Conservation (phyloP, 805 yeast species). For the Candida mattraensis region DNA sequence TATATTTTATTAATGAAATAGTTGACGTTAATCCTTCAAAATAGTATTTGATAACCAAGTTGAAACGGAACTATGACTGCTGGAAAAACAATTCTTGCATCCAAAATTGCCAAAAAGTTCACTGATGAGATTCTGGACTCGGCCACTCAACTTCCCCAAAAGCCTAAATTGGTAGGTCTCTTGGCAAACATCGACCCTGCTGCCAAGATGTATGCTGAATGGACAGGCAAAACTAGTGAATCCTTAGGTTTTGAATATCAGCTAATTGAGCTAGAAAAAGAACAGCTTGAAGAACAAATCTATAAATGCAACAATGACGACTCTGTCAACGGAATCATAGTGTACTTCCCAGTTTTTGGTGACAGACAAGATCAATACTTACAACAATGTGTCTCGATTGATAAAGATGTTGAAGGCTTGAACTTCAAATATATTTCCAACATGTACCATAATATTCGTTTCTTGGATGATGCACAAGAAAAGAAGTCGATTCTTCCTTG, state of each 20-base stretch:
- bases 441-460: constrained; percentile 91
- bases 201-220: constrained; percentile 89
- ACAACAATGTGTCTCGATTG: constrained; percentile 88
- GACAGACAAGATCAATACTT: constrained; percentile 92
- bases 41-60: no score
- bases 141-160: constrained; percentile 48
- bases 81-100: constrained; percentile 83
- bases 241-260: constrained; percentile 85
- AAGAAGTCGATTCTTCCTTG: constrained; percentile 92
- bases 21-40: no score
- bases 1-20: no score
- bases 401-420: constrained; percentile 95
- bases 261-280: constrained; percentile 68
- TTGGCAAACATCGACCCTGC: constrained; percentile 94
- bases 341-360: constrained; percentile 96
- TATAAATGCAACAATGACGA: constrained; percentile 79
- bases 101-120: constrained; percentile 81
- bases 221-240: constrained; percentile 91
- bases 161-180: constrained; percentile 86
- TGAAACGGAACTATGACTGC: no score
- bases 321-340: constrained; percentile 86
- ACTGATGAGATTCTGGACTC: constrained; percentile 66
- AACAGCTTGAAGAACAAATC: constrained; percentile 80
- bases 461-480: constrained; percentile 61
- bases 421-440: constrained; percentile 89